Base-by-base conservation (phyloP, 257 asterid genomes). In the Avicennia marina region DNA sequence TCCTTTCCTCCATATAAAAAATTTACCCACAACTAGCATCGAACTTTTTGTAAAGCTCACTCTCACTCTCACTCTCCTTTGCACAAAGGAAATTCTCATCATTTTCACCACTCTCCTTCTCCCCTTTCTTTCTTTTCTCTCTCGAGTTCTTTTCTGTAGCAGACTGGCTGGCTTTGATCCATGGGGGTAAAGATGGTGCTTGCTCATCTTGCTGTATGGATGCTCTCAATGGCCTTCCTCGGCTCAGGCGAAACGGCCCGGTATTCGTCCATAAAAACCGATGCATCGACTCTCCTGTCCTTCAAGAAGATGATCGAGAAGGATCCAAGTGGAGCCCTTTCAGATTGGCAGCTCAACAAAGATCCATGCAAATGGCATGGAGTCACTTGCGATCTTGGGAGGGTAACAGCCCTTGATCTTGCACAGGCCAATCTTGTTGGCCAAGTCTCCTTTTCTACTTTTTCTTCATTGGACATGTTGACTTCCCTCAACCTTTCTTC, bases 321-420 rank as follows among this genome's bases (percentile, higher is more conserved):
- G 6, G 95, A 90, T 47, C 90, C 93, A 1, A 47, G 47, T 38
- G 91, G 79, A 55, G 85, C 62, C 44, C 64, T 87, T 34, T 83
- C 94, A 9, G 76, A 60, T 3, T 90, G 98, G 98, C 65, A 68
- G 18, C 74, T 47, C 20, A 72, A 48, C 26, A 73, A 47, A 6
- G 85, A 83, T 63, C 81, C 89, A 17, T 90, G 98, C 71, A 63
- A 71, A 15, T 90, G 89, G 86, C 55, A 57, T 48, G 96, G 96
- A 41, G 71, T 90, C 58, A 58, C 75, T 31, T 90, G 96, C 85
- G 80, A 16, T 26, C 70, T 64, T 13, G 85, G 83, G 12, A 68
- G 98, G 29, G 86, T 90, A 3, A 29, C 84, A 12, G 66, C 71
- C 41, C 41, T 90, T 27, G 96, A 87, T 78, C 96, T 90, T 51